Evolutionary conservation across 345 rosid genomes (phyloP).

Genomic region (Garcia nutans): DNA sequence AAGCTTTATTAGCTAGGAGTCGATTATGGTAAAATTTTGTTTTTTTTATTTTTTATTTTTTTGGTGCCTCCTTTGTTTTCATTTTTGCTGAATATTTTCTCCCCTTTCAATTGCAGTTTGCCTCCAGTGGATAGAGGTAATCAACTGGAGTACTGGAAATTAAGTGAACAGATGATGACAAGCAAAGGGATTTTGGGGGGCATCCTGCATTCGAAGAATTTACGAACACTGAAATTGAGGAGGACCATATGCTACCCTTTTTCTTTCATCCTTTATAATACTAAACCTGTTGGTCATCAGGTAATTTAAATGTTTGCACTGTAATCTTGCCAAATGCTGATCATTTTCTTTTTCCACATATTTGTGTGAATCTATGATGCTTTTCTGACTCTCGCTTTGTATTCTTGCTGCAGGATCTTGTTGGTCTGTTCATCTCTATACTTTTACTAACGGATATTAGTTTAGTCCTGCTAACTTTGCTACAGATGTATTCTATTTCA

Average conservation of each 20-base stretch:
- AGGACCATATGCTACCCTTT: constrained; percentile 50
- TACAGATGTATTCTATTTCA: constrained; percentile 89
- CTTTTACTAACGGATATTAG: constrained; percentile 77
- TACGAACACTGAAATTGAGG: constrained; percentile 58
- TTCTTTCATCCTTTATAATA: constrained; percentile 58
- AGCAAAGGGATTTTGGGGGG: constrained; percentile 52
- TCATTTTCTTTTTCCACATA: not conserved
- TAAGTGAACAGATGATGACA: constrained; percentile 34
- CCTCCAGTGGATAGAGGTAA: constrained; percentile 31
- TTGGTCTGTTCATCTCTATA: constrained; percentile 77
- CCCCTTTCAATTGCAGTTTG: constrained; percentile 31
- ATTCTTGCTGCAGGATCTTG: constrained; percentile 63
- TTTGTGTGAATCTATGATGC: not conserved
- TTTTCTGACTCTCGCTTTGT: constrained; percentile 12
- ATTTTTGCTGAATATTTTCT: constrained; percentile 4
- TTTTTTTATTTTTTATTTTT: constrained; percentile 4
- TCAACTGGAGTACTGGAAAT: constrained; percentile 21
- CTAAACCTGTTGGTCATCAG: constrained; percentile 93
- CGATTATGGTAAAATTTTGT: constrained; percentile 45
- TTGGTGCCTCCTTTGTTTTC: constrained; percentile 1
- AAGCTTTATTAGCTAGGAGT: constrained; percentile 31
- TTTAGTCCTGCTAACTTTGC: constrained; percentile 79
- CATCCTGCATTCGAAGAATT: constrained; percentile 62
- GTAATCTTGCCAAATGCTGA: constrained; percentile 5
- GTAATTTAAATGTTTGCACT: constrained; percentile 35